Evolutionary conservation across 2,329 filamentous ascomycete genomes (phyloP), one percentile per base, ranked within the genome.

Genomic region (Fusarium marasasianum): DNA sequence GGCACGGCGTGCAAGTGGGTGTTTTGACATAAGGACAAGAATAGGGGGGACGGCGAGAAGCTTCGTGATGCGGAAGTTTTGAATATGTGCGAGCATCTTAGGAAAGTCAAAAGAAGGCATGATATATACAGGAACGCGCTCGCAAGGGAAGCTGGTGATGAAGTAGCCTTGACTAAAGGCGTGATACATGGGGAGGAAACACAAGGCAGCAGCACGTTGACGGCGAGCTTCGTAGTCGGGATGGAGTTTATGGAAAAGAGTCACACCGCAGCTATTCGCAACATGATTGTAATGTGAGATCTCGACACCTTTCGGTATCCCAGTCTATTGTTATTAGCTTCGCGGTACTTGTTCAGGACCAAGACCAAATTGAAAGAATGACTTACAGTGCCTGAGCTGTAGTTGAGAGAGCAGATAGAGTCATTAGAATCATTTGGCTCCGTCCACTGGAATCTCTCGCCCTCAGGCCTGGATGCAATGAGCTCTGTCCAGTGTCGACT

Each of bases 231-330:
- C 82, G 73, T 86, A 87, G 5, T 90, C 85, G 0, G 86, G 84
- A n/a, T 87, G 80, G 29, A 90, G 81, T 72, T 85, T 83, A 53
- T 77, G 66, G 45, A 78, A 72, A n/a, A 63, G 59, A n/a, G 87
- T 84, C 22, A 90, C 88, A 67, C 93, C 90, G 20, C 84, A 77
- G 73, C 90, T 88, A 79, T 96, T 96, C 71, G 93, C 87, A 48
- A 95, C 88, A 77, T 94, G 93, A 75, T 94, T 93, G 68, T 86
- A 85, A 81, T 97, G 94, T n/a, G 91, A 90, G 73, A 96, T 92
- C 82, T 93, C 91, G 20, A 96, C 94, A 17, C 94, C 94, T 80
- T 97, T 97, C 15, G 94, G 93, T 8, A 94, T 87, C 12, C 94
- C 94, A 0, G 94, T 97, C 79, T 80, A 43, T 38, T 22, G 44